Conservation (phyloP, 768 basidiomycete genomes). For the Russula ochroleuca region DNA sequence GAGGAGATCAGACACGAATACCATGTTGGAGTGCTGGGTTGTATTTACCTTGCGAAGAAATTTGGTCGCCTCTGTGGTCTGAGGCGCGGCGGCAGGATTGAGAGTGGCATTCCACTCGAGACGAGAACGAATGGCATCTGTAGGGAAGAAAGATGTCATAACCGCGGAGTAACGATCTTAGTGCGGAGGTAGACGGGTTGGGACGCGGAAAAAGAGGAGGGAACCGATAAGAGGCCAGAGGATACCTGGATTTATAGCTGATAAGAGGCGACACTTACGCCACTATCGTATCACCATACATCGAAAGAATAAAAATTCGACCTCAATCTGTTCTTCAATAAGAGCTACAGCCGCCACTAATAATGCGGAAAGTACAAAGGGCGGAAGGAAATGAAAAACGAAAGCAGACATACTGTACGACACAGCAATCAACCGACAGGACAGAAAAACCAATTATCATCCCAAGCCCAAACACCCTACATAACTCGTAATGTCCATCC, state of each 20-base stretch:
- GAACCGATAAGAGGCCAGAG: background rate
- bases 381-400: background rate
- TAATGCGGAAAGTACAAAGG: conserved; percentile 17
- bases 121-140: conserved; percentile 55
- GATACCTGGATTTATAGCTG: background rate
- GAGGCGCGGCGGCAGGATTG: conserved; percentile 64
- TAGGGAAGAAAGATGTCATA: conserved; percentile 27
- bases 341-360: conserved; percentile 19
- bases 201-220: background rate
- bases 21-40: background rate
- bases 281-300: background rate
- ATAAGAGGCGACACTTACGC: background rate
- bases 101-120: conserved; percentile 91
- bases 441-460: conserved; percentile 16
- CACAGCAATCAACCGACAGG: conserved; percentile 12
- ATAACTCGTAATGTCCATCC: conserved; percentile 80
- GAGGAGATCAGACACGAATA: conserved; percentile 8
- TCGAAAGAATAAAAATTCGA: background rate
- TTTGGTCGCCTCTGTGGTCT: conserved; percentile 75
- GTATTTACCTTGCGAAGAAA: conserved; percentile 79
- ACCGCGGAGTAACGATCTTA: background rate
- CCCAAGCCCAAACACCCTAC: conserved; percentile 38
- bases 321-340: conserved; percentile 3
- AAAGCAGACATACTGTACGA: conserved; percentile 11
- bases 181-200: background rate